phyloP scores from a whole-genome alignment of 2,329 filamentous ascomycete species.

The Zymoseptoria pseudotritici region DNA sequence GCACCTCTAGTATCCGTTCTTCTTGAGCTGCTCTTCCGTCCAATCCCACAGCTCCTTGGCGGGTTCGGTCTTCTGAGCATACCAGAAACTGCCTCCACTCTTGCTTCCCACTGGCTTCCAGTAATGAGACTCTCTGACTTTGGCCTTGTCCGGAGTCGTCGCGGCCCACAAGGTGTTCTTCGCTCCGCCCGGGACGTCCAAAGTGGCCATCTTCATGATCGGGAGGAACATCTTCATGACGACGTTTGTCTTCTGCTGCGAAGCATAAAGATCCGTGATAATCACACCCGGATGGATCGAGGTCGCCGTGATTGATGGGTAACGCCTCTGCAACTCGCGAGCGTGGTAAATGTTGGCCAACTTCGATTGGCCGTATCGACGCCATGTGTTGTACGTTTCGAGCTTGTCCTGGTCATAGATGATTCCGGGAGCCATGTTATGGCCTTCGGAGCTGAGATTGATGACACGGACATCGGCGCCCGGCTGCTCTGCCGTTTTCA shows the following conservation, averaged over 20 bases:
- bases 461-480: slow-evolving; percentile 40
- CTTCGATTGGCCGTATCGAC: slow-evolving; percentile 56
- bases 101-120: slow-evolving; percentile 20
- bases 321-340: slow-evolving; percentile 50
- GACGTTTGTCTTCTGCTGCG: slow-evolving; percentile 9
- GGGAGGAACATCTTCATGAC: slow-evolving; percentile 5
- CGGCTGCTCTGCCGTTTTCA: slow-evolving; percentile 31
- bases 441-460: slow-evolving; percentile 34
- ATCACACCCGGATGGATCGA: slow-evolving; percentile 59
- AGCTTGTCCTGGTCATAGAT: slow-evolving; percentile 31
- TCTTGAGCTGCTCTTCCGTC: slow-evolving; percentile 26
- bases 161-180: slow-evolving; percentile 25
- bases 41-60: slow-evolving; percentile 34
- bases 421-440: slow-evolving; percentile 23
- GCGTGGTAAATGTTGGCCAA: slow-evolving; percentile 54
- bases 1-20: background rate
- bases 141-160: slow-evolving; percentile 14
- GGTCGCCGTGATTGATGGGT: slow-evolving; percentile 55
- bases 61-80: slow-evolving; percentile 19
- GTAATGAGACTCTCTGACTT: slow-evolving; percentile 16
- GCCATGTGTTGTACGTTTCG: slow-evolving; percentile 25
- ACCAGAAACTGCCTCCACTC: slow-evolving; percentile 15
- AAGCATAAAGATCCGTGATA: slow-evolving; percentile 47
- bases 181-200: slow-evolving; percentile 19
- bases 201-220: slow-evolving; percentile 8